Evolutionary conservation across 2,329 filamentous ascomycete species (phyloP).

Genomic region (Penicillium sclerotigenum): DNA sequence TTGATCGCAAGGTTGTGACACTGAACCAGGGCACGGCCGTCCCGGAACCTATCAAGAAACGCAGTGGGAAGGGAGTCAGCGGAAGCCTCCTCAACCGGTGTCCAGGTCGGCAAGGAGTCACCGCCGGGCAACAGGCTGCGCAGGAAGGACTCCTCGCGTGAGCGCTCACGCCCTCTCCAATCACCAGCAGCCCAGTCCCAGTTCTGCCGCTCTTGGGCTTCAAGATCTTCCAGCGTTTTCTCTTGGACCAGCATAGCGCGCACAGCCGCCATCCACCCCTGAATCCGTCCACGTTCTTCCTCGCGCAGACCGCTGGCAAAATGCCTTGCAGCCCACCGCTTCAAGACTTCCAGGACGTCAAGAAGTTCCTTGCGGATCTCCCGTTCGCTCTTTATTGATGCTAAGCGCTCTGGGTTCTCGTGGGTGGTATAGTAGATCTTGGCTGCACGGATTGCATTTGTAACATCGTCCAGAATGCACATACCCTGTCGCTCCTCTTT

Average conservation of each 20-base stretch:
- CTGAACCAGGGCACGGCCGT: conserved; percentile 75
- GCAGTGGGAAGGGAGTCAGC: conserved; percentile 50
- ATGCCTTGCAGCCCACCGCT: conserved; percentile 82
- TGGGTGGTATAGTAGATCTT: conserved; percentile 96
- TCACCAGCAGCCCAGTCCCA: conserved; percentile 80
- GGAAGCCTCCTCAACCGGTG: conserved; percentile 49
- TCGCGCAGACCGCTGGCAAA: conserved; percentile 78
- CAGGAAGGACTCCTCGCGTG: conserved; percentile 79
- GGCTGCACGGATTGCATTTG: conserved; percentile 89
- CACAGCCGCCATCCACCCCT: conserved; percentile 75
- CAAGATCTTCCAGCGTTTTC: conserved; percentile 70
- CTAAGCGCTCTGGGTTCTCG: conserved; percentile 78
- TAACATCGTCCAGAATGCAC: conserved; percentile 87
- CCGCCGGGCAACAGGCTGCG: conserved; percentile 62
- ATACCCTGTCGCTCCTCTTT: conserved; percentile 89
- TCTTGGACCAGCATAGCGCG: conserved; percentile 73
- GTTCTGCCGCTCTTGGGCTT: conserved; percentile 65
- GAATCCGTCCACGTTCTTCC: conserved; percentile 73
- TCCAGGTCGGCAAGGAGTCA: conserved; percentile 66
- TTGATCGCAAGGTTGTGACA: conserved; percentile 87
- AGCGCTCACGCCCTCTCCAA: conserved; percentile 71
- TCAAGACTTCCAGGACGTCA: conserved; percentile 82
- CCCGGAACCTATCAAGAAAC: conserved; percentile 71
- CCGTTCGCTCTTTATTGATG: conserved; percentile 82
- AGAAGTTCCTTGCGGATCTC: conserved; percentile 80